These are phyloP conservation scores for Letharia lupina DNA, from an alignment of 495 filamentous ascomycete genomes.

Conservation along the genomic window DNA sequence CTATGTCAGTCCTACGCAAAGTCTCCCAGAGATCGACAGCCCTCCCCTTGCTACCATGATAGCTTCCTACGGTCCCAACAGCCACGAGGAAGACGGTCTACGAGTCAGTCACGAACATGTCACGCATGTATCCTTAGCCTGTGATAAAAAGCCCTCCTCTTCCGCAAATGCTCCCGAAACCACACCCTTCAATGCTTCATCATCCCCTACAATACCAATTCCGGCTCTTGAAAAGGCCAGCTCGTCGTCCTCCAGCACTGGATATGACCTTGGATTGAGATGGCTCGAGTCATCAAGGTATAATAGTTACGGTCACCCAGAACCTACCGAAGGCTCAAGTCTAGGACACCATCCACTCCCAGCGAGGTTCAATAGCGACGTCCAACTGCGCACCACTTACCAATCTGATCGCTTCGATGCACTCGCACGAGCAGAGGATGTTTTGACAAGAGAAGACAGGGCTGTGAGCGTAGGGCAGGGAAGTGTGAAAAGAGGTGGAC, in stretches of 20 bases:
- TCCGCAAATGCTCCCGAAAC: not conserved
- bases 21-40: conserved; percentile 6
- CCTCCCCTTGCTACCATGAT: not conserved
- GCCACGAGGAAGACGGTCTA: not conserved
- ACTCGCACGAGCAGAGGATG: not conserved
- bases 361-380: not conserved
- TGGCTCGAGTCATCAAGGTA: not conserved
- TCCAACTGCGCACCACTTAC: not conserved
- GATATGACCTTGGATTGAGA: not conserved
- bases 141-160: not conserved
- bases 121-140: not conserved
- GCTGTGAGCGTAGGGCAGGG: conserved; percentile 2
- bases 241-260: not conserved
- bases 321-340: not conserved
- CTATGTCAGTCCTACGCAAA: not conserved
- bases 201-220: not conserved
- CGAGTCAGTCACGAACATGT: not conserved
- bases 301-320: not conserved
- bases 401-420: not conserved
- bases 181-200: not conserved
- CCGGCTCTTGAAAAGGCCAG: not conserved
- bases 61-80: not conserved
- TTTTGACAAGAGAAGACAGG: not conserved
- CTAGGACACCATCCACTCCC: not conserved
- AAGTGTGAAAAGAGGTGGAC: conserved; percentile 2